Base-by-base conservation (phyloP, 2,329 filamentous ascomycete species). In the Periconia sp. region DNA sequence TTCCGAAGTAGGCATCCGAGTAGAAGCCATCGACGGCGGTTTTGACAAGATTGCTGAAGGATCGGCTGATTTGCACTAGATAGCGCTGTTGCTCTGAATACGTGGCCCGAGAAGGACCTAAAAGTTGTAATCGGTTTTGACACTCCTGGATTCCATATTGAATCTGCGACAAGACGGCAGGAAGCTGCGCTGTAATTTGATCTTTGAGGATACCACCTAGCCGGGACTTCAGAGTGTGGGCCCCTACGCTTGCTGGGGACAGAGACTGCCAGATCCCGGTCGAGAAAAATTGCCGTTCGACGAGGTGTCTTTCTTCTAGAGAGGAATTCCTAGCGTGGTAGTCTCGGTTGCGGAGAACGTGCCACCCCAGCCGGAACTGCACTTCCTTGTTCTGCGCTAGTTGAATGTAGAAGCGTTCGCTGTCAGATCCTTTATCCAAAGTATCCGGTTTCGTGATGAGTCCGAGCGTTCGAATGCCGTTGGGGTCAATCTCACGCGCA, bases 391-490 rank as follows among this genome's bases (percentile, higher is more conserved):
- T 77, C 43, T 67, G 56, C 0, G 72, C 71, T 1, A 77, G 52
- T 1, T 68, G 53, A 6, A 76, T 48, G 30, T 75, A 81, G 1
- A 63, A 68, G 0, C 51, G 56, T 53, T 83, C 78, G 3, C 71
- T 74, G 1, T 71, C 65, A 0, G 75, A 78, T 0, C 72, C 75
- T 0, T 68, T 18, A 0, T 63, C 61, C 0, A 80, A 63, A 0
- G 72, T 65, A 54, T 85, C 82, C 0, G 80, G 79, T 58, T 85
- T 85, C 0, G 82, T 86, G 42, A 86, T 78, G 45, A 86, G 73
- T 0, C 82, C 80, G 0, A 86, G 67, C 0, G 82, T 85, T 1
- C 83, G 77, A 1, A 66, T 54, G 1, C 75, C 72, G 0, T 70
- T 57, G 1, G 72, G 74, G 59, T 85, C 81, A 33, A 82, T 77